phyloP scores from a whole-genome alignment of 345 rosid species.

The Diplotaxis tenuifolia region DNA sequence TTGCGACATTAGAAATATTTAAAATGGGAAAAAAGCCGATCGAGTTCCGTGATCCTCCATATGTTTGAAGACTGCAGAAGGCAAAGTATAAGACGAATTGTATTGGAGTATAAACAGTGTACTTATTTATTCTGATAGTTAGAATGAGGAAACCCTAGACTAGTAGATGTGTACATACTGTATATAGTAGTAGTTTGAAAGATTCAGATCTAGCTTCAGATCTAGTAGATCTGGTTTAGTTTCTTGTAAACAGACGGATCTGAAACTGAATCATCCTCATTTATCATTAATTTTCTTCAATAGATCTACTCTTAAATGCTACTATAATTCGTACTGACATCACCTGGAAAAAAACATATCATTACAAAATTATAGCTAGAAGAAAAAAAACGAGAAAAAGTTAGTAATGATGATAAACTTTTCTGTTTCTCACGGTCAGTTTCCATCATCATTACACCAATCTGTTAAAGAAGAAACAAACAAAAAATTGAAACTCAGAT shows the following conservation, averaged over 20 bases:
- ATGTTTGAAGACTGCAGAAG: slow-evolving; percentile 15
- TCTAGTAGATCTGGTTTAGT: slow-evolving; percentile 32
- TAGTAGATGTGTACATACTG: slow-evolving; percentile 16
- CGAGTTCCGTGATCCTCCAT: neutral
- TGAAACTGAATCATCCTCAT: slow-evolving; percentile 39
- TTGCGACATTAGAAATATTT: neutral
- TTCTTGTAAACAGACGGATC: slow-evolving; percentile 17
- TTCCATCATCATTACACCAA: slow-evolving; percentile 62
- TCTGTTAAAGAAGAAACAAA: slow-evolving; percentile 30
- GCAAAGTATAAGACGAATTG: neutral
- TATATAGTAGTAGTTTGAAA: neutral
- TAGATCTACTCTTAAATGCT: slow-evolving; percentile 3
- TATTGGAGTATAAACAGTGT: neutral
- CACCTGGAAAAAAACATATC: slow-evolving; percentile 32
- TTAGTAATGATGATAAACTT: slow-evolving; percentile 50
- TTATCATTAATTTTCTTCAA: slow-evolving; percentile 2
- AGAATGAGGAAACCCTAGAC: slow-evolving; percentile 27
- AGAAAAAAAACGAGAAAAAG: slow-evolving; percentile 19
- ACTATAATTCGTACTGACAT: slow-evolving; percentile 18
- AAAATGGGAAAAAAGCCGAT: neutral
- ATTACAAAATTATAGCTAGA: slow-evolving; percentile 35
- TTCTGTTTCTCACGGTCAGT: slow-evolving; percentile 42
- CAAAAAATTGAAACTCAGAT: slow-evolving; percentile 5
- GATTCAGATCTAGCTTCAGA: slow-evolving; percentile 30
- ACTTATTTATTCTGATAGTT: neutral